Evolutionary conservation across 306 rosid species (phyloP).

Genomic region (Lablab purpureus): DNA sequence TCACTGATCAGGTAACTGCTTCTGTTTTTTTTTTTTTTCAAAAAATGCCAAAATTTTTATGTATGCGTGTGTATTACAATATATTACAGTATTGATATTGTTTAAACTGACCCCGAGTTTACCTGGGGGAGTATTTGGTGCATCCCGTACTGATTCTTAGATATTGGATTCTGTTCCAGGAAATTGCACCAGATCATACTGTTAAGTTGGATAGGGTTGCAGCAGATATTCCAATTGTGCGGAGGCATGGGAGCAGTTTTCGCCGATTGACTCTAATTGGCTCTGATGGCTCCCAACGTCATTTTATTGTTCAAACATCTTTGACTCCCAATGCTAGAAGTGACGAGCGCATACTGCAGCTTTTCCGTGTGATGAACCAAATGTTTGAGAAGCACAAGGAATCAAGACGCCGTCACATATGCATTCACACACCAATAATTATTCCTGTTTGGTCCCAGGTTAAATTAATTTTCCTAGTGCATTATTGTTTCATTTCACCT

Average conservation of each 20-base stretch:
- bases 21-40: background rate
- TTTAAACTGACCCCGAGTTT: slow-evolving; percentile 30
- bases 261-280: slow-evolving; percentile 97
- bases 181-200: slow-evolving; percentile 97
- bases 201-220: slow-evolving; percentile 96
- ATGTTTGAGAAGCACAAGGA: slow-evolving; percentile 99
- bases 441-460: slow-evolving; percentile 99
- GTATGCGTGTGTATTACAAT: background rate
- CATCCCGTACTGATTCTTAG: slow-evolving; percentile 42
- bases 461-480: slow-evolving; percentile 28
- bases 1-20: slow-evolving; percentile 84
- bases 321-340: slow-evolving; percentile 98
- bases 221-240: slow-evolving; percentile 96
- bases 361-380: slow-evolving; percentile 98
- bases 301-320: slow-evolving; percentile 99
- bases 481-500: slow-evolving; percentile 25
- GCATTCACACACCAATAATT: slow-evolving; percentile 95
- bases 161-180: slow-evolving; percentile 57
- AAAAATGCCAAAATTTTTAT: slow-evolving; percentile 4
- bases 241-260: slow-evolving; percentile 99
- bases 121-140: slow-evolving; percentile 16
- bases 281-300: slow-evolving; percentile 99
- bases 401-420: slow-evolving; percentile 96
- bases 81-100: background rate
- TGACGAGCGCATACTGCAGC: slow-evolving; percentile 98